phyloP scores from a whole-genome alignment of 1,284 basidiomycete genomes.

The Puccinia novopanici region DNA sequence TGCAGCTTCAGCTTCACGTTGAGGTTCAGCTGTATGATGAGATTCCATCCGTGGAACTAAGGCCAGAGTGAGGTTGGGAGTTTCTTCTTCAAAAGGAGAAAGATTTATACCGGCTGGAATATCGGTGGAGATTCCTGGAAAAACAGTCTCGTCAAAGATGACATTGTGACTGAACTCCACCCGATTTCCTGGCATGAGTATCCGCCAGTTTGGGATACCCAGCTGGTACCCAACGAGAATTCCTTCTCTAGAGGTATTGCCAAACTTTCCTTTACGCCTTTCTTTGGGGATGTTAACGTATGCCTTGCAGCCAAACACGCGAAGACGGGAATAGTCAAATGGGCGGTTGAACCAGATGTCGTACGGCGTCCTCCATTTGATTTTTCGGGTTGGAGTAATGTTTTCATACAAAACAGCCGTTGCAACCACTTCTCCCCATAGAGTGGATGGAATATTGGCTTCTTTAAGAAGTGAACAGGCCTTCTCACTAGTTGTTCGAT shows the following conservation, averaged over 20 bases:
- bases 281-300: constrained; percentile 20
- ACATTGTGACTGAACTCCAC: constrained; percentile 18
- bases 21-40: no score
- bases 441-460: neutral
- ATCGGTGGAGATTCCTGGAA: constrained; percentile 2
- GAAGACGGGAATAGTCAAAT: constrained; percentile 3
- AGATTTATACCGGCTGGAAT: neutral
- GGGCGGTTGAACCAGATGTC: neutral
- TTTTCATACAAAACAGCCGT: constrained; percentile 26
- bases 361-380: neutral
- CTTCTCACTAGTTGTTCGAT: constrained; percentile 22
- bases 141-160: neutral
- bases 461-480: neutral
- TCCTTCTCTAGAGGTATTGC: neutral
- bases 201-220: constrained; percentile 21
- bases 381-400: neutral
- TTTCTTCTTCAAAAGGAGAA: neutral
- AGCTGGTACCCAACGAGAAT: constrained; percentile 6
- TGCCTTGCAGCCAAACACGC: constrained; percentile 1
- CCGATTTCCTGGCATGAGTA: neutral
- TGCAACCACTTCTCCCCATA: neutral
- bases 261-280: neutral
- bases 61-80: neutral
- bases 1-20: no score
- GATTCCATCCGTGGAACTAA: no score